phyloP scores from a whole-genome alignment of 345 rosid species.

The Arabidopsis arenosa region DNA sequence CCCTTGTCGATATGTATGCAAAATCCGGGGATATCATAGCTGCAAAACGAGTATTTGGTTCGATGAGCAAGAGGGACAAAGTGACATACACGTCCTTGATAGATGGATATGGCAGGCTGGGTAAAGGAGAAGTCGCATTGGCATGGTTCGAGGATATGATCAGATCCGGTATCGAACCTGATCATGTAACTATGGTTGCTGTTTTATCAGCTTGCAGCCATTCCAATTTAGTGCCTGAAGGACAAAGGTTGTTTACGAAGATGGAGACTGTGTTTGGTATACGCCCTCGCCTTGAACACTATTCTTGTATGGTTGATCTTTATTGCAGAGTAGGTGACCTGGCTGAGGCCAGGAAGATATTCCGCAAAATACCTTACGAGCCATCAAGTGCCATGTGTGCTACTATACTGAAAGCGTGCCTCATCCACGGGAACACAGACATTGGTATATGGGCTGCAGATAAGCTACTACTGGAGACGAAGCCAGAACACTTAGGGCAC shows the following conservation, averaged over 20 bases:
- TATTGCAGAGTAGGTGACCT: conserved; percentile 75
- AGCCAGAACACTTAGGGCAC: conserved; percentile 63
- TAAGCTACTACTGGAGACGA: conserved; percentile 57
- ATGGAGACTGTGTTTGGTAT: conserved; percentile 56
- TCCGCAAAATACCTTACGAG: conserved; percentile 51
- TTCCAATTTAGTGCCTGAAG: conserved; percentile 63
- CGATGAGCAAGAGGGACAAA: conserved; percentile 61
- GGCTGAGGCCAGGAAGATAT: conserved; percentile 56
- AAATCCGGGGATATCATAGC: conserved; percentile 62
- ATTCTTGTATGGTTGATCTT: conserved; percentile 76
- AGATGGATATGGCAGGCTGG: conserved; percentile 68
- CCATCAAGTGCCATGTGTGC: conserved; percentile 79
- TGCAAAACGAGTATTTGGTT: conserved; percentile 62
- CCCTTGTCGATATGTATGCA: conserved; percentile 78
- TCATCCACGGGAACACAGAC: conserved; percentile 54
- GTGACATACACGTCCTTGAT: conserved; percentile 88
- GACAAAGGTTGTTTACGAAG: conserved; percentile 55
- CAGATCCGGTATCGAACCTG: conserved; percentile 56
- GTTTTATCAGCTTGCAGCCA: conserved; percentile 89
- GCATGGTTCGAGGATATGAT: conserved; percentile 64
- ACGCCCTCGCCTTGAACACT: conserved; percentile 66
- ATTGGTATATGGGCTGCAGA: conserved; percentile 89
- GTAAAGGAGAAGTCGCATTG: conserved; percentile 58
- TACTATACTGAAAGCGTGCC: conserved; percentile 72
- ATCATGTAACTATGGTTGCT: conserved; percentile 80